Evolutionary conservation across 352 stramenopile species (phyloP), one percentile per base, ranked within the genome.

Genomic region (Globisporangium middletonii): DNA sequence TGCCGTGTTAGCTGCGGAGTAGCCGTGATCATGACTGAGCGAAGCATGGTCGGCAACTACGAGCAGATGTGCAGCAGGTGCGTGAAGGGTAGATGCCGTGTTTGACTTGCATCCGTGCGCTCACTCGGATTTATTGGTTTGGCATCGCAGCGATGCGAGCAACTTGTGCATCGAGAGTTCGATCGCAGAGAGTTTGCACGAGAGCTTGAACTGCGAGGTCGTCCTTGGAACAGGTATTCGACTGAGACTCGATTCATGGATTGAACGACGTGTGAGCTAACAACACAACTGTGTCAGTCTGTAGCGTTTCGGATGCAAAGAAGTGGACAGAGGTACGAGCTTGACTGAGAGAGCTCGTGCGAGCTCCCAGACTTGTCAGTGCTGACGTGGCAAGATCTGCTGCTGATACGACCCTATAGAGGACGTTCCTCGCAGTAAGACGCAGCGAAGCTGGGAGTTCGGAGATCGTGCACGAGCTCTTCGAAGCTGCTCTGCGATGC

Each of bases 1-100:
- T 7, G 4, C 12, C n/a, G 28, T 44, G 23, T 0, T 15, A 72
- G 65, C 12, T 67, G 23, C 18, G 65, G 62, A 8, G n/a, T 64
- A 35, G 65, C 65, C 35, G 62, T 72, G 26, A 60, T 72, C 18
- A 67, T 72, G 65, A 72, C 65, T 7, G 62, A 69, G 28, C 57
- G n/a, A 19, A 63, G 55, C 30, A 62, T 64, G 47, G 50, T 57
- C 5, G 37, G 57, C 23, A 53, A 58, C 23, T 72, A 72, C 44
- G 37, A 54, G 46, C n/a, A 60, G n/a, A 45, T 69, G 16, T 67
- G 62, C 62, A 60, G 72, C 62, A 60, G 72, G 61, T 53, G 53
- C 64, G 57, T 67, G 35, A n/a, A 38, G 18, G 23, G 12, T 23
- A 19, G 19, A 13, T 33, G 4, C 23, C 4, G 42, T 12, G 2